phyloP scores from a whole-genome alignment of 2,329 filamentous ascomycete genomes.

The Pyrenochaeta sp. region DNA sequence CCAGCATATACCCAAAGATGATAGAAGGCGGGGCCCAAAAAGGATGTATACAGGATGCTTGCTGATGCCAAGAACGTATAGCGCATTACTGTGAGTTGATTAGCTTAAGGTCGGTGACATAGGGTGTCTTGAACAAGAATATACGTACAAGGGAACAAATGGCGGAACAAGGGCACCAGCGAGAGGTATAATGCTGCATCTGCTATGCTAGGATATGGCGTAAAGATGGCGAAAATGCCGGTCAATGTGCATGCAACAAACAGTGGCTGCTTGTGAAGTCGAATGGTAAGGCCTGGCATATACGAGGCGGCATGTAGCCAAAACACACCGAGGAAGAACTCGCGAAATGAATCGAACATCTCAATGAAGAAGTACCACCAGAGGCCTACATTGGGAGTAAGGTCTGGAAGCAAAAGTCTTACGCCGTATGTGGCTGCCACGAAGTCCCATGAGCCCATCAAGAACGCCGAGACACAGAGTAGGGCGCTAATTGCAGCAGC shows the following conservation, averaged over 20 bases:
- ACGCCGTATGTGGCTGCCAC: constrained; percentile 89
- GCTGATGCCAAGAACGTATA: constrained; percentile 89
- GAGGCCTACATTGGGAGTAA: constrained; percentile 92
- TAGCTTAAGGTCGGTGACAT: constrained; percentile 2
- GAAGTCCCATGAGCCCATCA: constrained; percentile 89
- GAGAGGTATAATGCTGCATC: constrained; percentile 88
- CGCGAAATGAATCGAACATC: constrained; percentile 98
- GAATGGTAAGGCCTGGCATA: constrained; percentile 83
- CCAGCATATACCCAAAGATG: constrained; percentile 98
- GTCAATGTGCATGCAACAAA: constrained; percentile 85
- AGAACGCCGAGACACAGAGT: constrained; percentile 73
- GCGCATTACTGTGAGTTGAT: constrained; percentile 72
- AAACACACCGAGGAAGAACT: constrained; percentile 97
- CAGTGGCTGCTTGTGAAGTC: constrained; percentile 84
- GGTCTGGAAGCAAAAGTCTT: constrained; percentile 86
- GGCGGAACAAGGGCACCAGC: constrained; percentile 84
- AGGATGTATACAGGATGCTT: constrained; percentile 83
- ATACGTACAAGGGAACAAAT: constrained; percentile 80
- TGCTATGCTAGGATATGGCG: constrained; percentile 92
- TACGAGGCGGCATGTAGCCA: constrained; percentile 95
- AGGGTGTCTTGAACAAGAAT: not conserved
- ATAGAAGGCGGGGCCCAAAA: constrained; percentile 94
- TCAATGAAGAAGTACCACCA: constrained; percentile 99
- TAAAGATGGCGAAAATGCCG: constrained; percentile 93
- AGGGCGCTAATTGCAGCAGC: constrained; percentile 60